Conservation (phyloP, 306 rosid genomes). For the Pueraria montana region DNA sequence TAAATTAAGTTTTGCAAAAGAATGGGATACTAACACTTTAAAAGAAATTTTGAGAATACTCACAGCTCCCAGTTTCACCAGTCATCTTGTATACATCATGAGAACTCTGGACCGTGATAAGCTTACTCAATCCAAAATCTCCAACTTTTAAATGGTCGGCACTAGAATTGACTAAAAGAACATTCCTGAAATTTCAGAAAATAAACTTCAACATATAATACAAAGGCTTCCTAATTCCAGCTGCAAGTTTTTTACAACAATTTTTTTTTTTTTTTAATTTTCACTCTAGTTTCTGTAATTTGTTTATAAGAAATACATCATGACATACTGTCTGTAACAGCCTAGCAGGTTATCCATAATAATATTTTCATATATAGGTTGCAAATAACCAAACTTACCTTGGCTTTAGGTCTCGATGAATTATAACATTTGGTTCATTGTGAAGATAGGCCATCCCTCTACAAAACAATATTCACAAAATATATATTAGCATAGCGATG, state of each 20-base stretch:
- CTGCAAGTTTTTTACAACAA: constrained; percentile 31
- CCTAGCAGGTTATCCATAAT: constrained; percentile 20
- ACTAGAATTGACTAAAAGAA: constrained; percentile 90
- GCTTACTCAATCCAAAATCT: constrained; percentile 98
- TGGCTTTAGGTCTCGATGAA: constrained; percentile 96
- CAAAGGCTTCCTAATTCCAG: constrained; percentile 36
- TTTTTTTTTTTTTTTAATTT: no score
- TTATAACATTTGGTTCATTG: constrained; percentile 91
- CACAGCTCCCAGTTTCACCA: constrained; percentile 99
- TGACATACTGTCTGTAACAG: constrained; percentile 9
- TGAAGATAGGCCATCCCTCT: constrained; percentile 99
- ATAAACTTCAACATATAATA: constrained; percentile 40
- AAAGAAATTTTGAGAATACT: constrained; percentile 56
- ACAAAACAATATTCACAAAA: constrained; percentile 52
- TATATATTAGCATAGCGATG: constrained; percentile 50
- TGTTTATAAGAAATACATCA: constrained; percentile 27
- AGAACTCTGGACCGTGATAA: constrained; percentile 85
- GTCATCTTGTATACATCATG: constrained; percentile 99
- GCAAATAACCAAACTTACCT: constrained; percentile 68
- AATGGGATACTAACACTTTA: constrained; percentile 5
- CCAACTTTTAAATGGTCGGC: constrained; percentile 99
- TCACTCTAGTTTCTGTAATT: constrained; percentile 42
- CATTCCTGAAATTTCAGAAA: constrained; percentile 77
- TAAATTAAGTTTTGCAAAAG: constrained; percentile 21
- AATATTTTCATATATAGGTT: constrained; percentile 34